Percentiles rank a stretch among this genome's conserved stretches.
Evolutionary conservation across 352 stramenopile genomes (phyloP).

Genomic region (Blastocystis sp.): DNA sequence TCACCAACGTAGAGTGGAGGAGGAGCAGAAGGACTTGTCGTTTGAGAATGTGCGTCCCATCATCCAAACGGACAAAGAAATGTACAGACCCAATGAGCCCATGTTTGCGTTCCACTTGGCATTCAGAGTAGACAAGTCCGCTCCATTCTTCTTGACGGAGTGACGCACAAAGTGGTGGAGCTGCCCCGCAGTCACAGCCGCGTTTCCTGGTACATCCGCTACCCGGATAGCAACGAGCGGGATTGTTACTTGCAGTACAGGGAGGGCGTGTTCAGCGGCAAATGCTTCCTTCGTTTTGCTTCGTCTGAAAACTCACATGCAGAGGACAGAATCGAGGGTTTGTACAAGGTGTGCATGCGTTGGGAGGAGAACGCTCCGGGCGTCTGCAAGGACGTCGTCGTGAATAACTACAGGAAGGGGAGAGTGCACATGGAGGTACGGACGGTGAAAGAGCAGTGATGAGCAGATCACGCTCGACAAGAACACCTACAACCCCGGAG

Average conservation of each 20-base stretch:
- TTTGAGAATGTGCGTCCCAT: neutral
- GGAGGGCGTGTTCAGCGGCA: neutral
- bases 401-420: neutral
- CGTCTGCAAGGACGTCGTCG: neutral
- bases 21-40: neutral
- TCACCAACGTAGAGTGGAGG: neutral
- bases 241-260: neutral
- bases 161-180: neutral
- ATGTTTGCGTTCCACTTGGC: neutral
- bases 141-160: neutral
- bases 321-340: neutral
- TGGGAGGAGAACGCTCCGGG: neutral
- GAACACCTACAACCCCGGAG: conserved; percentile 3
- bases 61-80: conserved; percentile 44
- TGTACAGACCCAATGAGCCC: neutral
- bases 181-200: neutral
- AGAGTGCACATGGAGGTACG: conserved; percentile 1
- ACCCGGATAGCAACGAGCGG: neutral
- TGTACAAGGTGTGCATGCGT: neutral
- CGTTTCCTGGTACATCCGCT: neutral
- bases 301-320: neutral
- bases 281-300: neutral
- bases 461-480: conserved; percentile 1
- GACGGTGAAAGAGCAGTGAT: neutral
- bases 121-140: neutral